These are phyloP conservation scores for Penicillium canescens DNA, from an alignment of 495 filamentous ascomycete genomes.

Conservation along the genomic window DNA sequence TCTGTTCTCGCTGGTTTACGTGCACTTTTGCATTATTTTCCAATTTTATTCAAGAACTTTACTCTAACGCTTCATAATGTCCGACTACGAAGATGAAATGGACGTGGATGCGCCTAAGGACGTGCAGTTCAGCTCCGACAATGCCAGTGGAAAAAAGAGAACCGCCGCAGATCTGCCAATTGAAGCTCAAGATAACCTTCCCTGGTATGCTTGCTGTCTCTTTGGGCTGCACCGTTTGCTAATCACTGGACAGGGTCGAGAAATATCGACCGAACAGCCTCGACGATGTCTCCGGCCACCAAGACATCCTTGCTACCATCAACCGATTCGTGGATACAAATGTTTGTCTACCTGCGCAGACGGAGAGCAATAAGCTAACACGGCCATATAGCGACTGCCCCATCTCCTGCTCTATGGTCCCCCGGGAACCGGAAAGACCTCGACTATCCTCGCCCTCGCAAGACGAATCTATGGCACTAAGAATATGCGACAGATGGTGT, in stretches of 20 bases:
- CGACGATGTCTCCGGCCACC: conserved; percentile 93
- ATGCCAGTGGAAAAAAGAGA: conserved; percentile 78
- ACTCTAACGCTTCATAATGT: conserved; percentile 60
- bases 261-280: conserved; percentile 92
- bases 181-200: conserved; percentile 89
- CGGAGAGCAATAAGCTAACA: conserved; percentile 4
- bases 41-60: not conserved
- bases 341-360: conserved; percentile 36
- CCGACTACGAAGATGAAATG: conserved; percentile 90
- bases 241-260: conserved; percentile 72
- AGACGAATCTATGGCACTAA: conserved; percentile 87
- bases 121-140: conserved; percentile 55
- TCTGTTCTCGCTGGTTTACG: conserved; percentile 9
- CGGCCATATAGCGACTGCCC: conserved; percentile 64
- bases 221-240: not conserved
- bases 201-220: conserved; percentile 64
- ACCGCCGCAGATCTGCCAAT: conserved; percentile 90
- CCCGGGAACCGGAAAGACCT: conserved; percentile 95
- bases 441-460: conserved; percentile 88
- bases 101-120: conserved; percentile 70
- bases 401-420: conserved; percentile 98
- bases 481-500: conserved; percentile 97
- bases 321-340: conserved; percentile 95
- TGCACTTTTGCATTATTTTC: conserved; percentile 1
- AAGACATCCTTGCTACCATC: conserved; percentile 95